A percentile compares a stretch with the other conserved stretches of the same genome.
These are phyloP conservation scores for Parafenestella ontariensis DNA, from an alignment of 2,329 filamentous ascomycete species.

Conservation along the genomic window DNA sequence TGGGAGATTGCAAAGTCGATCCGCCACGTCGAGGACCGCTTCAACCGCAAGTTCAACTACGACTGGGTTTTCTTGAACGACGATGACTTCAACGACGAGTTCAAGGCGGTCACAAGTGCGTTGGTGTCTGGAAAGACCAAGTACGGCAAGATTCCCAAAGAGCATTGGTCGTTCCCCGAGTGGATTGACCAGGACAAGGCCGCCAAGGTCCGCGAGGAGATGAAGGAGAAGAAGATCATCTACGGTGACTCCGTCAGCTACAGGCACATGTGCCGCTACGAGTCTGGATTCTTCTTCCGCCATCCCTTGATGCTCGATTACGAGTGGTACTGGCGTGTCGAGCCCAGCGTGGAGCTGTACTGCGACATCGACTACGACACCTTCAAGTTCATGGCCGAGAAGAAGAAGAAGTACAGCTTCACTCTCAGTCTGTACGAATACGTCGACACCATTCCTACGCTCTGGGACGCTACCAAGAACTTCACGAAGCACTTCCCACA, in stretches of 20 bases:
- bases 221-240: slow-evolving; percentile 94
- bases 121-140: slow-evolving; percentile 92
- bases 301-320: slow-evolving; percentile 93
- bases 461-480: slow-evolving; percentile 95
- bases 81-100: slow-evolving; percentile 87
- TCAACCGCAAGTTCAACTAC: slow-evolving; percentile 96
- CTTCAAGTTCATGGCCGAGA: slow-evolving; percentile 94
- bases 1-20: slow-evolving; percentile 98
- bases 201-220: slow-evolving; percentile 87
- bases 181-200: slow-evolving; percentile 97
- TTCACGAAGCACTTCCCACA: slow-evolving; percentile 92
- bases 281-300: slow-evolving; percentile 99
- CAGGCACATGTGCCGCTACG: slow-evolving; percentile 98
- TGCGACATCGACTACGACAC: slow-evolving; percentile 96
- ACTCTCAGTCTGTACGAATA: slow-evolving; percentile 96
- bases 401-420: slow-evolving; percentile 98
- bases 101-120: slow-evolving; percentile 88
- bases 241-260: slow-evolving; percentile 98
- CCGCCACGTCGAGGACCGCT: slow-evolving; percentile 94
- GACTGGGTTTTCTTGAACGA: slow-evolving; percentile 99
- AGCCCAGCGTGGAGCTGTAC: slow-evolving; percentile 94
- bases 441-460: slow-evolving; percentile 90
- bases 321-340: slow-evolving; percentile 99
- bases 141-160: slow-evolving; percentile 86
- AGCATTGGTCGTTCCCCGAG: slow-evolving; percentile 97